These are phyloP conservation scores for Amylostereum areolatum DNA, from an alignment of 1,284 basidiomycete species.

Conservation along the genomic window DNA sequence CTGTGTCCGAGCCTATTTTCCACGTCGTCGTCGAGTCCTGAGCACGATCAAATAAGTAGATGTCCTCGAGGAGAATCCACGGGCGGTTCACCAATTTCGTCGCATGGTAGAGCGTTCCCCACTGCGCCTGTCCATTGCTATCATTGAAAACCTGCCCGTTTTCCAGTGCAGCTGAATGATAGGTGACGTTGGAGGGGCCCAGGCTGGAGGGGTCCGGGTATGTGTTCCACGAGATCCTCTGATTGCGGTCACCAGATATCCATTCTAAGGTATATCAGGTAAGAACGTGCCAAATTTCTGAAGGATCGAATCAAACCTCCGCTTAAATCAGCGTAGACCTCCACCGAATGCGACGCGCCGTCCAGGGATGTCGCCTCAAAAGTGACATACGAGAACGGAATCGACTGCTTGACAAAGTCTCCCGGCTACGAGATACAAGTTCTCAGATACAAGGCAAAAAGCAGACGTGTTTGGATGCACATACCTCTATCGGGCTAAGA, in stretches of 20 bases:
- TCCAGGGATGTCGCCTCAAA: conserved; percentile 10
- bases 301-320: conserved; percentile 11
- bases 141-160: background rate
- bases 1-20: background rate
- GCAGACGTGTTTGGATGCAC: too few species aligned
- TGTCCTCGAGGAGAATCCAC: background rate
- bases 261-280: conserved; percentile 1
- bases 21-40: background rate
- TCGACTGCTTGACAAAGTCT: conserved; percentile 13
- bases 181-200: too few species aligned
- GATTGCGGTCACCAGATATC: background rate
- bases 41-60: background rate
- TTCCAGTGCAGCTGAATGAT: background rate
- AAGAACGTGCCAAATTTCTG: too few species aligned
- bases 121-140: background rate
- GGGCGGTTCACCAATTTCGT: background rate
- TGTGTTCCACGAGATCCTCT: background rate
- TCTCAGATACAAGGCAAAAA: too few species aligned
- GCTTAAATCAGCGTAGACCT: conserved; percentile 13
- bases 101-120: background rate
- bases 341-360: conserved; percentile 8
- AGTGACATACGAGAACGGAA: conserved; percentile 14
- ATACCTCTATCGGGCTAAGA: conserved; percentile 14
- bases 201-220: background rate
- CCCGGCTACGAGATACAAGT: conserved; percentile 8